phyloP scores from a whole-genome alignment of 768 basidiomycete genomes.

The Auricularia sp. region DNA sequence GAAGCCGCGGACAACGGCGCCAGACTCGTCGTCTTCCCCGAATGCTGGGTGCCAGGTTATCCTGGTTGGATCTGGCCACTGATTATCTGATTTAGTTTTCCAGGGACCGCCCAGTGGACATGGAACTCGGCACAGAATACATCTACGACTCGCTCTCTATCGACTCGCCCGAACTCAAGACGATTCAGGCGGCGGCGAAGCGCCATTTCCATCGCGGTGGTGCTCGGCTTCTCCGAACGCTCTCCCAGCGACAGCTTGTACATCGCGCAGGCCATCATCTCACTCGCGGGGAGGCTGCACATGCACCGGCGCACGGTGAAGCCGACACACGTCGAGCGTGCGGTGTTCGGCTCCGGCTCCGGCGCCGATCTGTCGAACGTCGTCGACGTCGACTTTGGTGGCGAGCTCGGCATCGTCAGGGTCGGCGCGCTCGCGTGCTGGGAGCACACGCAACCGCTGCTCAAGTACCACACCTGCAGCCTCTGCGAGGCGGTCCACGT shows the following conservation, averaged over 20 bases:
- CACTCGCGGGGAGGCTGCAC: background rate
- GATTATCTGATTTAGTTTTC: slow-evolving; percentile 2
- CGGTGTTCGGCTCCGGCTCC: slow-evolving; percentile 5
- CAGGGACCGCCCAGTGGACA: slow-evolving; percentile 5
- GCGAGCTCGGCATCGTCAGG: too few relatives aligned
- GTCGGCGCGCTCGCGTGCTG: too few relatives aligned
- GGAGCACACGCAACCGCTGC: too few relatives aligned
- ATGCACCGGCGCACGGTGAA: slow-evolving; percentile 4
- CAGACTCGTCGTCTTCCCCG: slow-evolving; percentile 4
- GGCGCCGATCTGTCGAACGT: background rate
- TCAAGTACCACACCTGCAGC: too few relatives aligned
- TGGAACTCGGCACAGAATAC: slow-evolving; percentile 5
- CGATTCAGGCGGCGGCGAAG: slow-evolving; percentile 5
- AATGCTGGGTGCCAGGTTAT: slow-evolving; percentile 4
- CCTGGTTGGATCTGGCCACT: background rate
- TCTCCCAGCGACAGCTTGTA: background rate
- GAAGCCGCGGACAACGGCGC: slow-evolving; percentile 4
- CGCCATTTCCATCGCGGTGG: background rate
- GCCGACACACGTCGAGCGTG: slow-evolving; percentile 11
- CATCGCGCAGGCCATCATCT: slow-evolving; percentile 5
- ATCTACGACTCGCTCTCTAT: slow-evolving; percentile 4
- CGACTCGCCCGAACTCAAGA: slow-evolving; percentile 1
- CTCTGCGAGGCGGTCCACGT: too few relatives aligned
- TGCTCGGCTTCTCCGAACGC: slow-evolving; percentile 5
- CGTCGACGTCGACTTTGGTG: too few relatives aligned